Base-by-base conservation (phyloP, 2,329 filamentous ascomycete genomes). In the Hymenoscyphus occultus region DNA sequence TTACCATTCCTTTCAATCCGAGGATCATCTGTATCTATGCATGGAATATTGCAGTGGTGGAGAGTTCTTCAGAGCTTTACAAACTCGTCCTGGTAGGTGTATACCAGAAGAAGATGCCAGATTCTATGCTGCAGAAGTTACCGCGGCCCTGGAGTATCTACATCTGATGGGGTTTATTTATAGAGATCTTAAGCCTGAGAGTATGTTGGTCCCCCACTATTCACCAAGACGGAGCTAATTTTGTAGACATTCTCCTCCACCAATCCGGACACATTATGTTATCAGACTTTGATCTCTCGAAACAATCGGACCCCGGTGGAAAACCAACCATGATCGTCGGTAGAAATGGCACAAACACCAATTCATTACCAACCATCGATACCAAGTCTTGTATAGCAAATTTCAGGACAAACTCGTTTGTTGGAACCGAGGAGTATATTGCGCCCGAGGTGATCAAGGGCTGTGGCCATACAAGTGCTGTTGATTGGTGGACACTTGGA, bases 201-300 rank as follows among this genome's bases (percentile, higher is more conserved):
- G 93, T 97, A 83, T 73, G 91, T 84, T 66, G 39, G 31, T 14
- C 35, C 39, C 32, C 68, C 65, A 58, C 10, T 48, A 28, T 51
- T 67, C 67, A 48, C 51, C 51, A 58, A 22, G 39, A 40, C 48
- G 16, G 28, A 65, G 72, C 81, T 84, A 74, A 83, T 71, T 31
- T 5, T 45, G 6, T 71, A 97, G 93, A 99, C 74, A 99, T 99
- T 70, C 84, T 99, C 14, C 87, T 99, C 28, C 95, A 99, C 77
- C 95, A 99, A 78, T 98, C 95, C n/a, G 95, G 95, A 16, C 95
- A 99, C 78, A 99, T 99, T 73, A 99, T 99, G 95, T 85, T 99
- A 77, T 98, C 95, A 67, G 95, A 99, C 80, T 99, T 99, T 78
- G 95, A 99, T 78, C 80, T 99, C 68, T 97, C 93, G 10, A 99